Base-by-base conservation (phyloP, 208 protist genomes). In the Trypanosoma mega region DNA sequence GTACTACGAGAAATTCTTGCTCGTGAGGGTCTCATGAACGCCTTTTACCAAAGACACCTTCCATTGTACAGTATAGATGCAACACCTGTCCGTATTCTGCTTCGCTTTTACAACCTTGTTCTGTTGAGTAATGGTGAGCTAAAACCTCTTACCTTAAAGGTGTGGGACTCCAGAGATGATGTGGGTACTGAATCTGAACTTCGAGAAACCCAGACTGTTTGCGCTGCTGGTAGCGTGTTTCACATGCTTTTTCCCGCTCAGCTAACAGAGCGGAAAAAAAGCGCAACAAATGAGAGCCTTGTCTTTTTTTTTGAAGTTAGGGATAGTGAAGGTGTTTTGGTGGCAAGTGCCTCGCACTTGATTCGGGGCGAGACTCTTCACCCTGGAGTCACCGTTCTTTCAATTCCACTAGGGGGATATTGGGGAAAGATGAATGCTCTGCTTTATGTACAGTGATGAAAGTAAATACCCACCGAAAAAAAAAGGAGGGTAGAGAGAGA, bases 1-100 rank as follows among this genome's bases (percentile, higher is more conserved):
- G 48, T 75, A 16, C n/a, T 72, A 8, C 50, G 75, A 43, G 73
- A 79, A 34, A 47, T 56, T 61, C 49, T 79, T 48, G 55, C 34
- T 36, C 73, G 73, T 50, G 61, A 68, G 8, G 24, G 26, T n/a
- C 20, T 63, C 6, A 21, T 21, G 12, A 66, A 43, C 14, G 18
- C 37, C 20, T 21, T 67, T 44, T 14, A 29, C 29, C 43, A 20
- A 37, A 20, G 26, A 3, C 12, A 34, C 34, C 20, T 26, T 49
- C 0, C 48, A 9, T 14, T 24, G 30, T 14, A 20, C 39, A 26
- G 1, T n/a, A 12, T 30, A n/a, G 7, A 12, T 12, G 2, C 18
- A n/a, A 20, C 6, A 14, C 16, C 30, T 43, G 41, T 20, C 9
- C 23, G 47, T 24, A 7, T 68, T 7, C 52, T 8, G 16, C 7